Percentiles rank a stretch among this genome's conserved stretches.
Evolutionary conservation across 176 grass and related monocot genomes (phyloP).

Genomic region (Oryza nivara): DNA sequence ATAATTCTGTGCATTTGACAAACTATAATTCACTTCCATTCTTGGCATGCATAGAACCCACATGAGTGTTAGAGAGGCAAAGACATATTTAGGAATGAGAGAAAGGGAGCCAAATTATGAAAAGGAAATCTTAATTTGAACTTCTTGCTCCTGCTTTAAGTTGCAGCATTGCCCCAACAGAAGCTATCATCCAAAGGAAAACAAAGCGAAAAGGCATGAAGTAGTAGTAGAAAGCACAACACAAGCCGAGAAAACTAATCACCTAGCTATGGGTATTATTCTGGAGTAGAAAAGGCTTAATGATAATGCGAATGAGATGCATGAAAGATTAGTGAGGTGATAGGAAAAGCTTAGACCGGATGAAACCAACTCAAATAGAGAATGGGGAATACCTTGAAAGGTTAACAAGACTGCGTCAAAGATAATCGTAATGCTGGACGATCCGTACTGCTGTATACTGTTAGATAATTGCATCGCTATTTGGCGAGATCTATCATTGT

Average conservation of each 20-base stretch:
- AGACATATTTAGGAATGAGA: slow-evolving; percentile 5
- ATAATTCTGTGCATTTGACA: slow-evolving; percentile 36
- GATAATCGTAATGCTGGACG: neutral
- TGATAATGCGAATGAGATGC: neutral
- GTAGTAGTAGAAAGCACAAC: slow-evolving; percentile 40
- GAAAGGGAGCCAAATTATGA: slow-evolving; percentile 44
- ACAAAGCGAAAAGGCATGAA: slow-evolving; percentile 35
- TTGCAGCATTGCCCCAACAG: slow-evolving; percentile 39
- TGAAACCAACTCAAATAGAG: slow-evolving; percentile 2
- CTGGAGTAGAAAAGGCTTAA: neutral
- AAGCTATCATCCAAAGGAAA: slow-evolving; percentile 48
- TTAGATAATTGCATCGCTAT: neutral
- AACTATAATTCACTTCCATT: neutral
- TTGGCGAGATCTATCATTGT: slow-evolving; percentile 40
- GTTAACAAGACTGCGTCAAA: neutral
- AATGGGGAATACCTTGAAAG: neutral
- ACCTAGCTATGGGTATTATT: neutral
- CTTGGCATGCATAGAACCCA: neutral
- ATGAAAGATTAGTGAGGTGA: slow-evolving; percentile 13
- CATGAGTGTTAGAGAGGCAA: slow-evolving; percentile 38
- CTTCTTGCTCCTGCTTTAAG: slow-evolving; percentile 48
- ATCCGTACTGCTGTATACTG: neutral
- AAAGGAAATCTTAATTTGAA: slow-evolving; percentile 46
- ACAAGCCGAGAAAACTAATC: slow-evolving; percentile 24
- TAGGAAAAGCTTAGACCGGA: slow-evolving; percentile 40